Evolutionary conservation across 805 yeast species (phyloP).

Genomic region (Osmozyma mogii): DNA sequence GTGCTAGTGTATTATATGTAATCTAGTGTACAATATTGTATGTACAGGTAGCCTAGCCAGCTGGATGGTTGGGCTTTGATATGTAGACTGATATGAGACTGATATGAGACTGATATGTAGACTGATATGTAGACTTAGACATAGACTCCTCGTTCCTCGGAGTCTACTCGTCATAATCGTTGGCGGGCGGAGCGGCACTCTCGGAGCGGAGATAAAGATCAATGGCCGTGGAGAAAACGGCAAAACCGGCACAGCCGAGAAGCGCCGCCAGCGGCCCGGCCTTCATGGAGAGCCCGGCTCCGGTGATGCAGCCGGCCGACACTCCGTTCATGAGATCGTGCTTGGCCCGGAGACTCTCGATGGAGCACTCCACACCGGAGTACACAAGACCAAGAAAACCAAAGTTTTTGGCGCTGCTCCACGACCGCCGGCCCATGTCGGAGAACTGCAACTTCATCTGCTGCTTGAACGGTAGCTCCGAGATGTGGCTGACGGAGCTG

Average conservation of each 20-base stretch:
- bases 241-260: slow-evolving; percentile 95
- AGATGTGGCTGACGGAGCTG: slow-evolving; percentile 45
- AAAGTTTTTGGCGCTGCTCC: slow-evolving; percentile 84
- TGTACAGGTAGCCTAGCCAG: background rate
- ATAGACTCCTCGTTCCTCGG: background rate
- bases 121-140: background rate
- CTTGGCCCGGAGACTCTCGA: slow-evolving; percentile 81
- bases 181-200: slow-evolving; percentile 56
- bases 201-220: slow-evolving; percentile 15
- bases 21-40: slow-evolving; percentile 6
- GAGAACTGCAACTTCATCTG: slow-evolving; percentile 86
- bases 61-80: background rate
- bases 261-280: slow-evolving; percentile 91
- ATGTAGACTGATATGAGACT: too few species aligned
- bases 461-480: slow-evolving; percentile 84
- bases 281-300: slow-evolving; percentile 88
- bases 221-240: slow-evolving; percentile 82
- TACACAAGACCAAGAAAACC: slow-evolving; percentile 89
- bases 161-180: slow-evolving; percentile 64
- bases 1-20: slow-evolving; percentile 15
- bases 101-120: background rate
- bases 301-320: slow-evolving; percentile 92
- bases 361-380: slow-evolving; percentile 86
- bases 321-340: slow-evolving; percentile 90
- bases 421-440: slow-evolving; percentile 90